Percentiles rank a stretch among this genome's conserved stretches.
These are phyloP conservation scores for Cicer judaicum DNA, from an alignment of 306 rosid genomes.

Conservation along the genomic window DNA sequence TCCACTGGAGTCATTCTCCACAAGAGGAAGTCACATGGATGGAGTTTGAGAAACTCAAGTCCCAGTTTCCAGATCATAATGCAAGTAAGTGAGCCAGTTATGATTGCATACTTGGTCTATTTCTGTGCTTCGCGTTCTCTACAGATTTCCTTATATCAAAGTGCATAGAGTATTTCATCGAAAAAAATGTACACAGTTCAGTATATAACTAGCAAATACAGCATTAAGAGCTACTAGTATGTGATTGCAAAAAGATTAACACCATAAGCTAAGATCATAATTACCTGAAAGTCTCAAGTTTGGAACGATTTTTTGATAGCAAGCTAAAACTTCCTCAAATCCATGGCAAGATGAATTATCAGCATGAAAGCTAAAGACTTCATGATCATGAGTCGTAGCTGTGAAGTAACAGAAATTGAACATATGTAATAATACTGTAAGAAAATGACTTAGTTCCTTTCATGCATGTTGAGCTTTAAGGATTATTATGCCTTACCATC, in stretches of 20 bases:
- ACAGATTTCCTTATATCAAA: not conserved
- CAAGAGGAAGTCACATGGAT: too few species aligned
- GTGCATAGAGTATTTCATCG: not conserved
- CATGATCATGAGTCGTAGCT: slow-evolving; percentile 80
- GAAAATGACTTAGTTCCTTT: slow-evolving; percentile 16
- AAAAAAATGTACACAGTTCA: not conserved
- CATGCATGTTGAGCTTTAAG: slow-evolving; percentile 10
- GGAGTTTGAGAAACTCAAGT: too few species aligned
- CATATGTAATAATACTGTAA: slow-evolving; percentile 22
- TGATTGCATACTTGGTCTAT: not conserved
- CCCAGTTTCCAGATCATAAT: too few species aligned
- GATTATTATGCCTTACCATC: slow-evolving; percentile 60
- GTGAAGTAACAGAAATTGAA: slow-evolving; percentile 33
- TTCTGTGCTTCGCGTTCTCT: not conserved
- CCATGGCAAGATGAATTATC: slow-evolving; percentile 83
- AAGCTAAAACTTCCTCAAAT: slow-evolving; percentile 78
- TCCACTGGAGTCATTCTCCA: too few species aligned
- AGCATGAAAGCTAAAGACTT: slow-evolving; percentile 79
- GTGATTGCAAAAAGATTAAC: slow-evolving; percentile 15
- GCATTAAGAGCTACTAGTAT: not conserved
- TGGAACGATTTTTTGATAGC: slow-evolving; percentile 72
- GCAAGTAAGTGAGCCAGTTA: too few species aligned
- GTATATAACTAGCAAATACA: not conserved
- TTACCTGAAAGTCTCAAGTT: slow-evolving; percentile 71
- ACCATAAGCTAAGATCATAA: slow-evolving; percentile 18